Base-by-base conservation (phyloP, 2,329 filamentous ascomycete genomes). In the Clonostachys rosea region DNA sequence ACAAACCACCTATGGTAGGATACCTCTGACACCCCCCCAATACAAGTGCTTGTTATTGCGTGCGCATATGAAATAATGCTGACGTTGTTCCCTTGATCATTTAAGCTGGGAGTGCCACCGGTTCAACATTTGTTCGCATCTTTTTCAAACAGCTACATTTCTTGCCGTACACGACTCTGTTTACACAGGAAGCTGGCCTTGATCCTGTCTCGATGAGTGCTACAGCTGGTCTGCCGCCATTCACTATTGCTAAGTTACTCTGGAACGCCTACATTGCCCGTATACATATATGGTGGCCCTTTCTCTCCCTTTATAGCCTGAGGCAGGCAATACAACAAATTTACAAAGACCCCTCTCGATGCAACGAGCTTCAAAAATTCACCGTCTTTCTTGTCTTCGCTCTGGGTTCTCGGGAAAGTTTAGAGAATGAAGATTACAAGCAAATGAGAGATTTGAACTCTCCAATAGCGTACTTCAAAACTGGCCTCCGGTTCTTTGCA, bases 221-320 rank as follows among this genome's bases (percentile, higher is more conserved):
- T 24, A 24, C 17, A 10, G 56, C 56, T n/a, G 49, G 47, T 2
- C 47, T 60, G 5, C 57, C 57, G 2, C 52, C 57, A 3, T 51
- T 51, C 13, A 39, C 47, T 4, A 43, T 53, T 6, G 54, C 57
- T 4, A 48, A 42, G 14, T 46, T 49, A 7, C 49, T 57, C 4
- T 34, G 58, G 10, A 33, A 34, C 11, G 46, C 44, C 8, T 59
- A 58, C 33, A 58, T 60, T 30, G 48, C 51, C 18, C 49, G 49
- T 3, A 43, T 59, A n/a, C 57, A 60, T n/a, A 30, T 46, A 4
- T 60, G 57, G 56, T 60, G 57, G 57, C 57, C 57, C 3, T 49
- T 59, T n/a, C 39, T 60, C 4, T 50, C 47, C 13, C 50, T 60
- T n/a, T 54, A 51, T 1, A 18, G 42, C 5, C 42, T 58, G 14